Base-by-base conservation (phyloP, 2,329 filamentous ascomycete genomes). In the Cladosporium cucumerinum region DNA sequence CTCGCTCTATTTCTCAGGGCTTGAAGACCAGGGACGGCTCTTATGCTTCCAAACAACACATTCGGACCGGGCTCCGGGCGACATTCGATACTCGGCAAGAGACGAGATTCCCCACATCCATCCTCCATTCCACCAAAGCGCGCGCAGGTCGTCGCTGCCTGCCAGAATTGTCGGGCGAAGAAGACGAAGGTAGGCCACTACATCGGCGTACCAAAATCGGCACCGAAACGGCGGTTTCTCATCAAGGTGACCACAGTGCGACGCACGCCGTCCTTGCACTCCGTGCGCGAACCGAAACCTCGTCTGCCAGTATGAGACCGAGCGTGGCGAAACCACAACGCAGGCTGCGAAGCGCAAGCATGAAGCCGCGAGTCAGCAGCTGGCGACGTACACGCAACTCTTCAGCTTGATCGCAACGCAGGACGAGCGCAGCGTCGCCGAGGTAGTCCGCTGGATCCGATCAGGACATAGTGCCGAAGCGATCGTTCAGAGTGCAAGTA, bases 341-440 rank as follows among this genome's bases (percentile, higher is more conserved):
- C 66, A 66, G 51, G 66, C 66, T 8, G 32, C 36, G 16, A 67
- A 64, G 28, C 64, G 66, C 2, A 67, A 66, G 34, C 51, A 64
- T 25, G 39, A 59, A 5, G 66, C 66, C n/a, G 36, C 60, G 2
- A 32, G 21, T 21, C 43, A 36, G 3, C 16, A 61, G n/a, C 36
- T 39, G 8, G 46, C 30, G 18, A 54, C 32, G 2, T 30, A 61
- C 32, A 30, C 26, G 23, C 26, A 52, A 5, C 30, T 61, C 4
- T 61, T 61, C 30, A 21, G 21, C 16, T 18, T 61, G 59, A 34
- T 61, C 30, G 14, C 18, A 16, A 52, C 46, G 5, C n/a, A 21
- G 25, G 28, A 39, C 8, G 59, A 61, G 46, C 59, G 18, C 18
- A 48, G 18, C n/a, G 48, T 23, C n/a, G 30, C 46, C 12, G 48